Percentiles rank a stretch among this genome's conserved stretches.
Conservation (phyloP, 805 yeast genomes). For the Torulaspora indica region DNA sequence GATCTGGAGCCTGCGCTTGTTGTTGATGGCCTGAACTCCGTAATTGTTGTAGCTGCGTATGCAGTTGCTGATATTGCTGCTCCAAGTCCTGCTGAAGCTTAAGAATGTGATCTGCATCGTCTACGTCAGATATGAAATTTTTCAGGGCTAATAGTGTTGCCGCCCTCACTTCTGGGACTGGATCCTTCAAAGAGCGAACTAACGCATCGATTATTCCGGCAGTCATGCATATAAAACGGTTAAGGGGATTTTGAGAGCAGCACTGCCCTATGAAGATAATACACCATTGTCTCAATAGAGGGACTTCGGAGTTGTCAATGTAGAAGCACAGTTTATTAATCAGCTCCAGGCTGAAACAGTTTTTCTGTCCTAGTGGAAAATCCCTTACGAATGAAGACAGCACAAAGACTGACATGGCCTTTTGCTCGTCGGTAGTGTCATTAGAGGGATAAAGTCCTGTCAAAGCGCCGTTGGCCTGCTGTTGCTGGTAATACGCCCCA, state of each 20-base stretch:
- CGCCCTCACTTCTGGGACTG: slow-evolving; percentile 92
- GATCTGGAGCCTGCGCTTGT: slow-evolving; percentile 23
- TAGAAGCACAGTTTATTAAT: slow-evolving; percentile 62
- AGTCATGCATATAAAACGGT: slow-evolving; percentile 63
- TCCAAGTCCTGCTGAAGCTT: slow-evolving; percentile 34
- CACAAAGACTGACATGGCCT: slow-evolving; percentile 93
- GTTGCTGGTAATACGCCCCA: slow-evolving; percentile 18
- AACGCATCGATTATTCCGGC: slow-evolving; percentile 55
- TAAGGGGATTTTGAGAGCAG: slow-evolving; percentile 68
- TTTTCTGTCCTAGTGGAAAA: slow-evolving; percentile 70
- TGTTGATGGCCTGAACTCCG: slow-evolving; percentile 28
- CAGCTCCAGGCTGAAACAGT: slow-evolving; percentile 71
- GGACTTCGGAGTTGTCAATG: slow-evolving; percentile 70
- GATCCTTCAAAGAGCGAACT: slow-evolving; percentile 63
- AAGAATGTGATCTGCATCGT: slow-evolving; percentile 36
- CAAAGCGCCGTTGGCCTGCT: slow-evolving; percentile 10
- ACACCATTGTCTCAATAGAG: slow-evolving; percentile 90
- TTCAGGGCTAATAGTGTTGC: slow-evolving; percentile 73
- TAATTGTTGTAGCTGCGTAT: slow-evolving; percentile 31
- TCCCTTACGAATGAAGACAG: slow-evolving; percentile 79
- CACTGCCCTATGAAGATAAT: slow-evolving; percentile 70
- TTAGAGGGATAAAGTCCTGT: slow-evolving; percentile 21
- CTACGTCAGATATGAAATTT: slow-evolving; percentile 52
- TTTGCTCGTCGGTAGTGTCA: slow-evolving; percentile 66
- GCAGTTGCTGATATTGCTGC: slow-evolving; percentile 33